A percentile compares a stretch with the other conserved stretches of the same genome.
Conservation (phyloP, 2,329 filamentous ascomycete genomes). For the Westerdykella sp. region DNA sequence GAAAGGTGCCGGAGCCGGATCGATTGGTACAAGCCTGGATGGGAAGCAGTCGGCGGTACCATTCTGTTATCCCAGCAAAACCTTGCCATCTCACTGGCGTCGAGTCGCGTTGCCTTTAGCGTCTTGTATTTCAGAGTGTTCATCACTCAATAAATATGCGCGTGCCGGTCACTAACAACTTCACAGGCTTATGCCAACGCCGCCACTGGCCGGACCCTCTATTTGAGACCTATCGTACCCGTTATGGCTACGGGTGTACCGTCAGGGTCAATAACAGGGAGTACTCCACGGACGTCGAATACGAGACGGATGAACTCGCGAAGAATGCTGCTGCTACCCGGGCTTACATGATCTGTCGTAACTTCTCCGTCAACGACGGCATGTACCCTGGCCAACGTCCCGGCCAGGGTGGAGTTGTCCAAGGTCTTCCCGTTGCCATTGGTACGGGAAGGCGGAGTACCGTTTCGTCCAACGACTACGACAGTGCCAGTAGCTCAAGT, state of each 20-base stretch:
- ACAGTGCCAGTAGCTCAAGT: conserved; percentile 47
- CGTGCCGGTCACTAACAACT: conserved; percentile 34
- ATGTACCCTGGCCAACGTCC: conserved; percentile 62
- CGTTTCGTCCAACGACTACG: conserved; percentile 44
- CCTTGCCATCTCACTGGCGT: conserved; percentile 1
- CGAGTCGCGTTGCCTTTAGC: too few relatives aligned
- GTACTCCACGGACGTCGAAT: conserved; percentile 85
- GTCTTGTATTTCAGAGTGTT: too few relatives aligned
- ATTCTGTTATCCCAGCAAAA: conserved; percentile 9
- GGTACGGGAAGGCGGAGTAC: conserved; percentile 52
- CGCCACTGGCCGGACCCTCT: conserved; percentile 88
- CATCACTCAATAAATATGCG: background rate
- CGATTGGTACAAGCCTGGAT: conserved; percentile 10
- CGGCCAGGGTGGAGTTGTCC: conserved; percentile 49
- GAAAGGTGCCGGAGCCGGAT: conserved; percentile 4
- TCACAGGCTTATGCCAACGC: conserved; percentile 80
- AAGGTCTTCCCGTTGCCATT: conserved; percentile 59
- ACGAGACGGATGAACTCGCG: conserved; percentile 74
- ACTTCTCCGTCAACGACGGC: conserved; percentile 94
- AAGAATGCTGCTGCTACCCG: conserved; percentile 93
- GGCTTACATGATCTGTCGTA: conserved; percentile 94
- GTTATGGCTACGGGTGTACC: conserved; percentile 75
- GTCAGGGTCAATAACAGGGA: conserved; percentile 94
- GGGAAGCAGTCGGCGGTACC: background rate
- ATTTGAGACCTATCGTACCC: conserved; percentile 74